Percentiles rank a stretch among this genome's conserved stretches.
Evolutionary conservation across 148 eudicot species (phyloP).

Genomic region (Polygonum aviculare): DNA sequence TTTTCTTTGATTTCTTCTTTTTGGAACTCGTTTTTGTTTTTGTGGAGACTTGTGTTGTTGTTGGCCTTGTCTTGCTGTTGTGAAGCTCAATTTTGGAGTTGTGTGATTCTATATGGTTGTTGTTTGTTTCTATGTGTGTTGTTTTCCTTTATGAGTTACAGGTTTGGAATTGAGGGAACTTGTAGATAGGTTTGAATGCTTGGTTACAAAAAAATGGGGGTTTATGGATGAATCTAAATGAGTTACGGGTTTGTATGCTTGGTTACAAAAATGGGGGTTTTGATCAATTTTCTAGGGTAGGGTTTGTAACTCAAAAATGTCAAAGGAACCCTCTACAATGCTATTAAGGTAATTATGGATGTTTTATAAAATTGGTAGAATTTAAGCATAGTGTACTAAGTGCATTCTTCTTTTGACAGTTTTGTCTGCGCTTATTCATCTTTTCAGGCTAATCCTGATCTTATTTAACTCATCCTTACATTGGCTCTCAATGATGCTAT

Average conservation of each 20-base stretch:
- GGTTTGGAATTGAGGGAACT: background rate
- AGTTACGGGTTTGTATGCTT: too few relatives aligned
- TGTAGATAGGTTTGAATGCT: conserved; percentile 2
- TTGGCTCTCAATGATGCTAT: conserved; percentile 77
- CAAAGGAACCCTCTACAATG: conserved; percentile 50
- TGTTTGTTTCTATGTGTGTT: conserved; percentile 1
- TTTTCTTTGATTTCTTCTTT: background rate
- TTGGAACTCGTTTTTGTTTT: background rate
- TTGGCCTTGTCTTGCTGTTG: background rate
- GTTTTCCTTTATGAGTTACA: background rate
- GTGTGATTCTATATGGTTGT: background rate
- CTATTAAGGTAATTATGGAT: conserved; percentile 52
- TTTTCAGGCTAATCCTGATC: conserved; percentile 58
- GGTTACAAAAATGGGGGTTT: too few relatives aligned
- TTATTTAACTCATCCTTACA: conserved; percentile 60
- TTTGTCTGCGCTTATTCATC: background rate
- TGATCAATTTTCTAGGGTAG: background rate
- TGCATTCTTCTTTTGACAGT: background rate
- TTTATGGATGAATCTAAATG: background rate
- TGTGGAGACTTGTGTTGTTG: background rate
- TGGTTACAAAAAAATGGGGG: background rate
- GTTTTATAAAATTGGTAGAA: background rate
- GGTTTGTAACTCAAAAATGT: conserved; percentile 21
- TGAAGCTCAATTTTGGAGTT: background rate
- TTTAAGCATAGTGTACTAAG: background rate